These are phyloP conservation scores for Dioscorea alata DNA, from an alignment of 106 monocot species.

Conservation along the genomic window DNA sequence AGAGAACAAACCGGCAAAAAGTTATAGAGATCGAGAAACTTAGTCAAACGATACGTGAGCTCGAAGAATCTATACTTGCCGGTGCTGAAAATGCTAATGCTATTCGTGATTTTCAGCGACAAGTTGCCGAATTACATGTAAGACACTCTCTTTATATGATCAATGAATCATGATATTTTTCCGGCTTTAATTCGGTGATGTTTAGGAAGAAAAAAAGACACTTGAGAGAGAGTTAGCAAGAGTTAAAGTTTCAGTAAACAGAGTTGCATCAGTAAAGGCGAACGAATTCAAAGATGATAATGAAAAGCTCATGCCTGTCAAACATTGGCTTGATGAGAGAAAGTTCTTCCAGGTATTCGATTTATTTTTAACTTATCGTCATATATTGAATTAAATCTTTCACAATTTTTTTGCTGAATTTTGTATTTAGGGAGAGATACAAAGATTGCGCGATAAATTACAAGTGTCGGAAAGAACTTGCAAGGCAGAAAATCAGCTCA, in stretches of 20 bases:
- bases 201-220: conserved; percentile 56
- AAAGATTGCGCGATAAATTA: conserved; percentile 46
- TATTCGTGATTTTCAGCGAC: conserved; percentile 50
- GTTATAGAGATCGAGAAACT: conserved; percentile 50
- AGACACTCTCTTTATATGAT: not conserved
- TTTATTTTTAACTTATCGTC: no score
- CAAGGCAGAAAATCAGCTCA: conserved; percentile 52
- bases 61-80: conserved; percentile 64
- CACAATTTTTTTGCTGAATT: not conserved
- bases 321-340: conserved; percentile 75
- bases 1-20: conserved; percentile 54
- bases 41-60: conserved; percentile 39
- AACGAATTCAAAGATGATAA: conserved; percentile 66
- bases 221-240: conserved; percentile 67
- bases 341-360: conserved; percentile 45
- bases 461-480: conserved; percentile 43
- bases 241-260: conserved; percentile 42
- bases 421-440: conserved; percentile 59
- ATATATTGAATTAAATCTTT: no score
- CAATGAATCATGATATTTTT: not conserved
- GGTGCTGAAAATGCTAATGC: conserved; percentile 48
- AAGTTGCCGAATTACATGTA: conserved; percentile 55
- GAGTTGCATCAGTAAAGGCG: conserved; percentile 46
- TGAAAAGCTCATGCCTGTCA: conserved; percentile 51
- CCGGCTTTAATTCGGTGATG: not conserved